phyloP scores from a whole-genome alignment of 2,329 filamentous ascomycete genomes.

The Stachybotrys chlorohalonatus region DNA sequence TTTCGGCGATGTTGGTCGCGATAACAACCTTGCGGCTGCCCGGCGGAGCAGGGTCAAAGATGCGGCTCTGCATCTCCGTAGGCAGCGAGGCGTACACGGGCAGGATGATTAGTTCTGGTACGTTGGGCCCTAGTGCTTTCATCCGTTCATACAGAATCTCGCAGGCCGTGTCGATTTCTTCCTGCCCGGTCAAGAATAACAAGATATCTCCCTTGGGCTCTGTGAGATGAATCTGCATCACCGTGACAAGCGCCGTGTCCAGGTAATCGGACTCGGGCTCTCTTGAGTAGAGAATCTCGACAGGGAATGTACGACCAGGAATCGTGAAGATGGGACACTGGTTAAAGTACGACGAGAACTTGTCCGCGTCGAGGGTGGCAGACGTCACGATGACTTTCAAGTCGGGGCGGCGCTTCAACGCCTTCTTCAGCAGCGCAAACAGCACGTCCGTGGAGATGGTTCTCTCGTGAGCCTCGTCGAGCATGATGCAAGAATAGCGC shows the following conservation, averaged over 20 bases:
- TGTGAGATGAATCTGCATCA: constrained; percentile 96
- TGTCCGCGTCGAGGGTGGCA: constrained; percentile 91
- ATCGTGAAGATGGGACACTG: constrained; percentile 95
- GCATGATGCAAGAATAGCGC: constrained; percentile 92
- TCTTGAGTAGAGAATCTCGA: constrained; percentile 89
- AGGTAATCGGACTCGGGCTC: constrained; percentile 96
- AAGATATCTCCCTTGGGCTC: constrained; percentile 90
- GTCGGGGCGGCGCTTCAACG: constrained; percentile 74
- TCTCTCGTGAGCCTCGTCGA: constrained; percentile 95
- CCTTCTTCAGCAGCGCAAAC: constrained; percentile 91
- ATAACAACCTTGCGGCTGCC: constrained; percentile 91
- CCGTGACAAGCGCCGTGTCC: constrained; percentile 86
- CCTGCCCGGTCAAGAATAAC: constrained; percentile 93
- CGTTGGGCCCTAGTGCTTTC: constrained; percentile 84
- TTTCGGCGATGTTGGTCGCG: constrained; percentile 97
- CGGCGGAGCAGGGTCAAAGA: constrained; percentile 86
- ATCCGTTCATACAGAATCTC: constrained; percentile 92
- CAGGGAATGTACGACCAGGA: constrained; percentile 87
- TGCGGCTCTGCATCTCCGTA: constrained; percentile 84
- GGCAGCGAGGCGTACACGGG: constrained; percentile 95
- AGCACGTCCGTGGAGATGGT: constrained; percentile 94
- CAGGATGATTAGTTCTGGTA: constrained; percentile 85
- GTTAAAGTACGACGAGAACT: constrained; percentile 95
- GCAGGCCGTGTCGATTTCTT: constrained; percentile 93
- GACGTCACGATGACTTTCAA: constrained; percentile 95